phyloP scores from a whole-genome alignment of 495 filamentous ascomycete species.

The Mytilinidion resinicola region DNA sequence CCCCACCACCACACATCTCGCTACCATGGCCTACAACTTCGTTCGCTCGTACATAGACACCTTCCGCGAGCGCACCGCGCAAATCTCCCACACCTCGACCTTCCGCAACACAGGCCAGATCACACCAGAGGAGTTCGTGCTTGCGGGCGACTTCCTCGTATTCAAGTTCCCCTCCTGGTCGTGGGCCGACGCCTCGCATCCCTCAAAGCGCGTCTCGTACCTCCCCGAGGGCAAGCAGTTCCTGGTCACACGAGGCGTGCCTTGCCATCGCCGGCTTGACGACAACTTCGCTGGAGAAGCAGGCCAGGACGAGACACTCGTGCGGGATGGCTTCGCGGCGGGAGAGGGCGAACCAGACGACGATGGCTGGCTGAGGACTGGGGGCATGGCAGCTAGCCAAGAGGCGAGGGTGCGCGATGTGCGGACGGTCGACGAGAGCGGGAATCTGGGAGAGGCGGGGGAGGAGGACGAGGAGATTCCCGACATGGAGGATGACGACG shows the following conservation, averaged over 20 bases:
- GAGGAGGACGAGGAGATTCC: constrained; percentile 79
- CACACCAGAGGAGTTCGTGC: constrained; percentile 94
- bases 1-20: background rate
- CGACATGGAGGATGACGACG: constrained; percentile 97
- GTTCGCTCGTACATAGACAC: constrained; percentile 29
- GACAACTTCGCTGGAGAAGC: constrained; percentile 88
- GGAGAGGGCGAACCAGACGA: constrained; percentile 52
- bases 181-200: constrained; percentile 82
- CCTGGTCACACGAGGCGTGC: constrained; percentile 87
- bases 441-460: constrained; percentile 64
- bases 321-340: constrained; percentile 62
- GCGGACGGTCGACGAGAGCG: constrained; percentile 74
- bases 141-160: constrained; percentile 94
- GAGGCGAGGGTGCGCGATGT: constrained; percentile 73
- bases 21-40: constrained; percentile 28
- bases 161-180: constrained; percentile 99
- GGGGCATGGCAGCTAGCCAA: constrained; percentile 64
- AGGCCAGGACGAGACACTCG: constrained; percentile 73
- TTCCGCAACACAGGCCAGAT: constrained; percentile 92
- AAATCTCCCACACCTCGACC: constrained; percentile 79
- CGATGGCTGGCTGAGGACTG: constrained; percentile 87
- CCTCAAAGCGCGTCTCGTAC: constrained; percentile 68
- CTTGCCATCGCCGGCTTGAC: constrained; percentile 83
- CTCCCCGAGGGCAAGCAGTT: constrained; percentile 92
- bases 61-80: constrained; percentile 81